Base-by-base conservation (phyloP, 164 flowering plant species). In the Vitis riparia region DNA sequence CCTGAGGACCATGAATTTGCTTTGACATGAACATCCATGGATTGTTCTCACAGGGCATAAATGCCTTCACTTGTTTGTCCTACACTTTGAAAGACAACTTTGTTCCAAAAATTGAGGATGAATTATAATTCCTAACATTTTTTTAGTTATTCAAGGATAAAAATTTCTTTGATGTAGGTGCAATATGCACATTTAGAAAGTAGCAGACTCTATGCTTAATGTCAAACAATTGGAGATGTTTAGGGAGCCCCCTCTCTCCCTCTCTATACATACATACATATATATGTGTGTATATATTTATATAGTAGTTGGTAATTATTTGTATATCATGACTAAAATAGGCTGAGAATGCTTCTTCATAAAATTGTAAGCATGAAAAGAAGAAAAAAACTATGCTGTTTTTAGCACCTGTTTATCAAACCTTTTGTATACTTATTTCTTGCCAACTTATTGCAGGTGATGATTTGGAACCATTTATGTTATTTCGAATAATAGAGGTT, bases 401-500 rank as follows among this genome's bases (percentile, higher is more conserved):
- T 53, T 10, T 53, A 37, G 44, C 30, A 32, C 11, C 4, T 47
- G 9, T 48, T 62, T 27, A 7, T 37, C 11, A 8, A 16, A 29
- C 47, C 7, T 55, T 68, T 59, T 50, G 60, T 10, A 9, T 62
- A 13, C 44, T 37, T 47, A 61, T 60, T 53, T 11, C 27, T 71
- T 71, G 2, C 19, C 64, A 65, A 50, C 48, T 51, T 44, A 58
- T 71, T 71, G 72, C 87, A 94, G 98, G 88, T 77, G 72, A 78
- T 19, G 77, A 78, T 65, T 69, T 94, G 85, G 93, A 92, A 19
- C 81, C 88, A 14, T 29, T 8, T 71, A n/a, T 87, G 12, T 51
- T 94, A 61, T 78, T 83, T 59, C 89, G 94, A 13, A 82, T 88
- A 59, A 70, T 92, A 51, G 97, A 90, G 70, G 86, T 92, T 76